Evolutionary conservation across 106 monocot genomes (phyloP).

Genomic region (Dendrobium chrysotoxum): DNA sequence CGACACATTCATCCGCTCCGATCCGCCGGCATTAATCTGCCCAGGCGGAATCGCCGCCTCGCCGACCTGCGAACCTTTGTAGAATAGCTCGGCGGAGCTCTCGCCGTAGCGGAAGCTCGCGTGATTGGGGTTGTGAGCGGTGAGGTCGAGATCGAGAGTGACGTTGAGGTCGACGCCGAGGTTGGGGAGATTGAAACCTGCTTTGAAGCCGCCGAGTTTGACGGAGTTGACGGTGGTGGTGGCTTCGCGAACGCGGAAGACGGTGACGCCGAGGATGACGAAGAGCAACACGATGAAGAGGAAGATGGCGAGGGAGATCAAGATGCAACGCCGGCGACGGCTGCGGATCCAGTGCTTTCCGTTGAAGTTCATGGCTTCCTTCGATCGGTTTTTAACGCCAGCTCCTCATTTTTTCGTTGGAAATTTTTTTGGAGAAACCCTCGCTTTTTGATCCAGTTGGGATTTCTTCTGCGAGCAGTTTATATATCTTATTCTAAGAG

Average conservation of each 20-base stretch:
- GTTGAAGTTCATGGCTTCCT: slow-evolving; percentile 1
- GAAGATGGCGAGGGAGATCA: slow-evolving; percentile 14
- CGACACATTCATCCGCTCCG: slow-evolving; percentile 21
- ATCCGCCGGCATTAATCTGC: slow-evolving; percentile 34
- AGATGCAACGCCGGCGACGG: slow-evolving; percentile 10
- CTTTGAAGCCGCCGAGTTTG: slow-evolving; percentile 33
- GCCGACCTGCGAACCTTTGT: slow-evolving; percentile 52
- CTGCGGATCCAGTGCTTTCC: not conserved
- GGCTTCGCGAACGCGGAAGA: slow-evolving; percentile 42
- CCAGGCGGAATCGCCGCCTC: slow-evolving; percentile 61
- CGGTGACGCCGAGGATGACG: slow-evolving; percentile 52
- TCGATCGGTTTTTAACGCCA: not conserved
- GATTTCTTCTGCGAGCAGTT: not conserved
- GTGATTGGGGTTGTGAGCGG: slow-evolving; percentile 67
- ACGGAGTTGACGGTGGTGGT: slow-evolving; percentile 57
- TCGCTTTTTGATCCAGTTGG: not conserved
- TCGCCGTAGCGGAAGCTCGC: slow-evolving; percentile 43
- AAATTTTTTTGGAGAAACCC: not conserved
- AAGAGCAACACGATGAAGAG: slow-evolving; percentile 26
- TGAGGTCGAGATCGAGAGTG: slow-evolving; percentile 52
- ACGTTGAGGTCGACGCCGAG: slow-evolving; percentile 55
- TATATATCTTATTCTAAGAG: not conserved
- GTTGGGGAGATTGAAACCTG: slow-evolving; percentile 24
- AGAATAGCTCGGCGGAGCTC: slow-evolving; percentile 45
- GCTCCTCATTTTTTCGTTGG: not conserved